Evolutionary conservation across 2,329 filamentous ascomycete species (phyloP).

Genomic region (Colletotrichum kahawae): DNA sequence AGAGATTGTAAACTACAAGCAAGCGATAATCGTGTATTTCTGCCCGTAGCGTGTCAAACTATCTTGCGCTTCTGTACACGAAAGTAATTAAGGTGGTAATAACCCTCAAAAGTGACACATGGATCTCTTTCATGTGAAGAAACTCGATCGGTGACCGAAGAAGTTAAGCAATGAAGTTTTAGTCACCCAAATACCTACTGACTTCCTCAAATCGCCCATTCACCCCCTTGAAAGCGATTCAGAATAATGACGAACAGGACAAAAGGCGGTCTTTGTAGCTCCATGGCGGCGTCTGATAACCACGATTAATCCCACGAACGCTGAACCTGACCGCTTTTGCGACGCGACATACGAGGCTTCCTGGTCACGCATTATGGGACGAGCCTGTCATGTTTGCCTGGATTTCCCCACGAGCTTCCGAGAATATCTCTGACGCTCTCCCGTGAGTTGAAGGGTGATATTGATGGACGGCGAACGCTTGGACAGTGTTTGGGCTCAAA

Average conservation of each 20-base stretch:
- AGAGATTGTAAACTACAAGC: neutral
- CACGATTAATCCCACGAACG: neutral
- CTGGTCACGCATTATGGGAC: neutral
- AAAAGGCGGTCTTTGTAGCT: neutral
- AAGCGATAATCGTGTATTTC: neutral
- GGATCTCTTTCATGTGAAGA: neutral
- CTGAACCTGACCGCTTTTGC: neutral
- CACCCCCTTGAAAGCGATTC: accelerated
- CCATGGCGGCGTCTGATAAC: neutral
- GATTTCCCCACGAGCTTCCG: neutral
- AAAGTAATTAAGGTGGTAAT: neutral
- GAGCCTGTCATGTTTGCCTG: neutral
- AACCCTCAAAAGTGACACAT: neutral
- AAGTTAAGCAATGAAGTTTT: neutral
- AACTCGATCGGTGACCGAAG: neutral
- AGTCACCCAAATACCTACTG: neutral
- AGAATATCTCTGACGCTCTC: neutral
- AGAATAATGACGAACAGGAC: neutral
- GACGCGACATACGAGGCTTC: neutral
- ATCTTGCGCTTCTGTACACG: neutral
- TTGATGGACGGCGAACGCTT: neutral
- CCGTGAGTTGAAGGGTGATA: neutral
- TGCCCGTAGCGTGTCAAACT: neutral
- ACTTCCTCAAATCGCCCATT: neutral
- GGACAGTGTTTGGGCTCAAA: conserved; percentile 5